Evolutionary conservation across 805 yeast species (phyloP).

Genomic region (Lachancea thermotolerans): DNA sequence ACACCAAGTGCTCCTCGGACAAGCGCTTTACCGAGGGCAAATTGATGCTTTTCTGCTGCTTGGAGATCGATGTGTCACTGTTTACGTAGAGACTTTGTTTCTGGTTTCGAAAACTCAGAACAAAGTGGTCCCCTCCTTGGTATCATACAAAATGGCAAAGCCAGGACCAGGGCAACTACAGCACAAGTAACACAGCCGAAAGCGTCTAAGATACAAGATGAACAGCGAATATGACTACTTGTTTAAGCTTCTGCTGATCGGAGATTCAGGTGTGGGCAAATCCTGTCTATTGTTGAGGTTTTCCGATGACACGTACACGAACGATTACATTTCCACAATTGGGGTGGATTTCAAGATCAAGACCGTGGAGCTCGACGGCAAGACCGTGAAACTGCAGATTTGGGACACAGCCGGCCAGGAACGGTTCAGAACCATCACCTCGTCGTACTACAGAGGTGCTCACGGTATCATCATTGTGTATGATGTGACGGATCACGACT

Average conservation of each 20-base stretch:
- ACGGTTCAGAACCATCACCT: slow-evolving; percentile 94
- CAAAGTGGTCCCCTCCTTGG: background rate
- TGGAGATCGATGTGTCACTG: background rate
- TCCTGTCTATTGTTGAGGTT: slow-evolving; percentile 91
- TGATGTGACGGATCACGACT: slow-evolving; percentile 96
- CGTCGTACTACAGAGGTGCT: slow-evolving; percentile 96
- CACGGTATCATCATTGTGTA: slow-evolving; percentile 97
- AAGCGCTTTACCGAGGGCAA: too few species aligned
- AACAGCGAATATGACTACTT: slow-evolving; percentile 96
- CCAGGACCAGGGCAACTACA: too few species aligned
- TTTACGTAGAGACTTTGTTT: background rate
- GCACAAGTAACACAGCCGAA: background rate
- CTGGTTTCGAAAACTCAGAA: slow-evolving; percentile 1
- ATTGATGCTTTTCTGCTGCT: too few species aligned
- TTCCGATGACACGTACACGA: slow-evolving; percentile 95
- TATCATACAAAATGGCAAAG: background rate
- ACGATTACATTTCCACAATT: slow-evolving; percentile 93
- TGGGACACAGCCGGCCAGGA: slow-evolving; percentile 99
- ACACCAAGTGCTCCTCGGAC: too few species aligned
- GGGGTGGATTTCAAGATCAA: slow-evolving; percentile 93
- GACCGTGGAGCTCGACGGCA: slow-evolving; percentile 91
- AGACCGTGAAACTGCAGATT: slow-evolving; percentile 93
- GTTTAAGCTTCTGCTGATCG: slow-evolving; percentile 89
- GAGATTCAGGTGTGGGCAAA: slow-evolving; percentile 98
- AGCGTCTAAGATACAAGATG: slow-evolving; percentile 35